phyloP scores from a whole-genome alignment of 139 green algal genomes.

The Deuterostichococcus epilithicus region DNA sequence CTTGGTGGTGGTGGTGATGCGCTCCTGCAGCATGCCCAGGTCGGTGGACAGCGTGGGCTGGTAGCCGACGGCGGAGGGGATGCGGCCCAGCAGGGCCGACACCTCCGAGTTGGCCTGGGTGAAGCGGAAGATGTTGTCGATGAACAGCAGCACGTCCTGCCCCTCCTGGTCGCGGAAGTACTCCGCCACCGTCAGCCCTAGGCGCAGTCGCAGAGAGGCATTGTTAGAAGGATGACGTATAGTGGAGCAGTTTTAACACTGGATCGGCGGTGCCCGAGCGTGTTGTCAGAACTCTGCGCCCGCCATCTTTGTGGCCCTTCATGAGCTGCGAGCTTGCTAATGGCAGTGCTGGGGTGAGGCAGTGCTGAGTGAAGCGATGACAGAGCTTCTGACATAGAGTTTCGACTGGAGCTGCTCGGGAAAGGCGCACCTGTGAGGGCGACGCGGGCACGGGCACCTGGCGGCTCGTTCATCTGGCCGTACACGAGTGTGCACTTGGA shows the following conservation, averaged over 20 bases:
- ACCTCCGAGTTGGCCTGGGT: slow-evolving; percentile 99
- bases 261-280: not conserved
- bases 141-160: slow-evolving; percentile 99
- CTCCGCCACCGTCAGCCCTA: slow-evolving; percentile 96
- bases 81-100: slow-evolving; percentile 97
- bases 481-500: slow-evolving; percentile 99
- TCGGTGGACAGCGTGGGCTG: slow-evolving; percentile 98
- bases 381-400: no score
- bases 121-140: slow-evolving; percentile 99
- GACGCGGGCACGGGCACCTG: slow-evolving; percentile 95
- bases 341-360: no score
- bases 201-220: slow-evolving; percentile 21
- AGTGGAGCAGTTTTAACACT: not conserved
- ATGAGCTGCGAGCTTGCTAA: no score
- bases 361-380: no score
- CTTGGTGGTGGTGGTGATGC: slow-evolving; percentile 98
- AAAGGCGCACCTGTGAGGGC: slow-evolving; percentile 81
- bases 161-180: slow-evolving; percentile 99
- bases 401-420: no score
- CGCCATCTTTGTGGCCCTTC: not conserved
- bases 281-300: not conserved
- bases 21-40: slow-evolving; percentile 95
- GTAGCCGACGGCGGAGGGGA: slow-evolving; percentile 99
- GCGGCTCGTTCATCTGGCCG: slow-evolving; percentile 99
- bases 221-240: not conserved